Percentiles rank a stretch among this genome's conserved stretches.
Evolutionary conservation across 225 moss, liverwort and hornwort species (phyloP).

Genomic region (Pseudoscleropodium purum): DNA sequence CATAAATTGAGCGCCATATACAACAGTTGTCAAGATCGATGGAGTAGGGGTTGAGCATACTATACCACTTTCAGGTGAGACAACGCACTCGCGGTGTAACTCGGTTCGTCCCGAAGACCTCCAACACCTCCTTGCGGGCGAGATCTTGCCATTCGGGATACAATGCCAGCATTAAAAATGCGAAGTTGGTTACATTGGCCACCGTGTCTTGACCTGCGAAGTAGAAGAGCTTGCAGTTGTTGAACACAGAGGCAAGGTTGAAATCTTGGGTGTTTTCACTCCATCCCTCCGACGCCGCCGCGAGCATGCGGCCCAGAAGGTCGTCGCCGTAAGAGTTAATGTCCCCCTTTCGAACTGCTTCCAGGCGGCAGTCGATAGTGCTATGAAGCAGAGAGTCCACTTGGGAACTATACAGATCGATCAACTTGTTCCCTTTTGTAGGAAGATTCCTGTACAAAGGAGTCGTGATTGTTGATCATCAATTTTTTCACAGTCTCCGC

Average conservation of each 20-base stretch:
- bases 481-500: not conserved
- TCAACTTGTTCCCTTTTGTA: not conserved
- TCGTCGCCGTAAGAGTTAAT: not conserved
- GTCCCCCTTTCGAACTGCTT: not conserved
- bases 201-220: conserved; percentile 11
- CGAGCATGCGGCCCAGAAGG: conserved; percentile 20
- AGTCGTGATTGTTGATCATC: not conserved
- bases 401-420: not conserved
- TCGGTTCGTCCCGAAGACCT: not conserved
- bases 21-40: not conserved
- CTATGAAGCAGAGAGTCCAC: not conserved
- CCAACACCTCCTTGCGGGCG: conserved; percentile 7
- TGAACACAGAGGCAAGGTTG: not conserved
- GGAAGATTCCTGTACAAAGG: not conserved
- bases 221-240: conserved; percentile 9
- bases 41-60: not conserved
- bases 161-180: conserved; percentile 3
- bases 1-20: not conserved
- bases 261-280: not conserved
- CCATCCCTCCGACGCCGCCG: not conserved
- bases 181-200: not conserved
- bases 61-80: conserved; percentile 10
- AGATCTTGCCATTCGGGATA: conserved; percentile 21
- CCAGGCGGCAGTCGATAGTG: not conserved
- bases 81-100: not conserved